Evolutionary conservation across 2,329 filamentous ascomycete species (phyloP).

Genomic region (Arthrobotrys pseudoclavata): DNA sequence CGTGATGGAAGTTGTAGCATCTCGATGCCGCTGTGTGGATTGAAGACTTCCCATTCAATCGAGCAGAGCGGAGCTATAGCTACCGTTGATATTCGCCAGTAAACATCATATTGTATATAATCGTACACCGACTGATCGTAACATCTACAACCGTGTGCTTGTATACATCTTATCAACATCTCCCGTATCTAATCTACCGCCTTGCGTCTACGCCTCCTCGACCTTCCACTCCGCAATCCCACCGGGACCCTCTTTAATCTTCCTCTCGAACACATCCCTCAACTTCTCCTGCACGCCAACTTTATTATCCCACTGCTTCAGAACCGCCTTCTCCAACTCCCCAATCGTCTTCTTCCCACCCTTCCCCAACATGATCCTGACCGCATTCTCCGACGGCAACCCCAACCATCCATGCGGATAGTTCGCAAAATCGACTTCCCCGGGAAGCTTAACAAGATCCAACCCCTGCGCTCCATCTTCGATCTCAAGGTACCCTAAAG

Average conservation of each 20-base stretch:
- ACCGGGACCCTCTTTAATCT: conserved; percentile 73
- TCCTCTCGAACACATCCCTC: conserved; percentile 70
- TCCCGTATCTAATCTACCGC: background rate
- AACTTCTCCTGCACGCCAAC: conserved; percentile 68
- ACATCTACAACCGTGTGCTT: conserved; percentile 1
- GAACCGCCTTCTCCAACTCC: conserved; percentile 27
- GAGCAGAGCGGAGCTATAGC: background rate
- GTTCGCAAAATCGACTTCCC: conserved; percentile 72
- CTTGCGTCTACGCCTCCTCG: background rate
- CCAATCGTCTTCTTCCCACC: conserved; percentile 37
- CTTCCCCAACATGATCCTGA: conserved; percentile 34
- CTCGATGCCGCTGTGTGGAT: background rate
- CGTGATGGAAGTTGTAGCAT: too few species aligned
- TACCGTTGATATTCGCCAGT: background rate
- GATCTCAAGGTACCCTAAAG: conserved; percentile 77
- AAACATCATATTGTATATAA: conserved; percentile 11
- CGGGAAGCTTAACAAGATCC: conserved; percentile 74
- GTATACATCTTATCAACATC: background rate
- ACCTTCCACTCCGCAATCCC: conserved; percentile 66
- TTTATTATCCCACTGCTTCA: conserved; percentile 54
- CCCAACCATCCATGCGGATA: conserved; percentile 81
- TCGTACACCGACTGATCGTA: conserved; percentile 7
- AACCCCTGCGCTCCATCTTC: conserved; percentile 66
- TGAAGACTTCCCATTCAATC: background rate
- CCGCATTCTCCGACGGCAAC: conserved; percentile 76